These are phyloP conservation scores for Penicillium pulvis DNA, from an alignment of 495 filamentous ascomycete genomes.

Conservation along the genomic window DNA sequence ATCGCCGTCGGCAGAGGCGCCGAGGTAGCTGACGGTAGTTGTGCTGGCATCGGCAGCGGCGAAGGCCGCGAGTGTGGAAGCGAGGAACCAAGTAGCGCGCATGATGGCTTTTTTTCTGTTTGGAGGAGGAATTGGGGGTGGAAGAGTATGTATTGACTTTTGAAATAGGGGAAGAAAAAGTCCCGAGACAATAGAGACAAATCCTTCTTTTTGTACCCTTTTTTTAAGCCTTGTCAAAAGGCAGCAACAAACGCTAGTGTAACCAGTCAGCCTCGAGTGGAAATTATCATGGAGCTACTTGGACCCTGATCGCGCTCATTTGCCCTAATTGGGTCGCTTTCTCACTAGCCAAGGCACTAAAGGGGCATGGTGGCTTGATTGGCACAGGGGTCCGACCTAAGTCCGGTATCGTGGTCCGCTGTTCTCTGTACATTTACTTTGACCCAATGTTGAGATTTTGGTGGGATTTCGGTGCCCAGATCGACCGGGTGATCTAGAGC, in stretches of 20 bases:
- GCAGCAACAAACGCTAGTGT: background rate
- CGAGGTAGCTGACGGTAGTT: background rate
- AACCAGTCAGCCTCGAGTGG: background rate
- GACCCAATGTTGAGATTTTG: too few relatives aligned
- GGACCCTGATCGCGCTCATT: background rate
- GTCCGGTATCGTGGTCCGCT: background rate
- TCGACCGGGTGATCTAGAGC: background rate
- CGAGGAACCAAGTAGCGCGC: conserved; percentile 1
- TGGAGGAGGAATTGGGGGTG: background rate
- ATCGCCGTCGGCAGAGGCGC: background rate
- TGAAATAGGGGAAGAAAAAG: background rate
- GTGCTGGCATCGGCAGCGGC: conserved; percentile 2
- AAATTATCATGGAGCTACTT: background rate
- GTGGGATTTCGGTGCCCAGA: too few relatives aligned
- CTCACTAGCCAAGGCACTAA: conserved; percentile 1
- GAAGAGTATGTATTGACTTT: background rate
- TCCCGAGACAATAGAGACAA: background rate
- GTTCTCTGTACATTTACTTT: too few relatives aligned
- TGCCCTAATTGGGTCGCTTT: background rate
- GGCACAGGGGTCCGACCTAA: background rate
- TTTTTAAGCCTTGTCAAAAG: background rate
- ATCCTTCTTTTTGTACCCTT: background rate
- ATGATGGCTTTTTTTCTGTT: background rate
- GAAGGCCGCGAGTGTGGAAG: conserved; percentile 3
- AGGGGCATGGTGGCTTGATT: background rate